These are phyloP conservation scores for Chalaropsis ovoidea DNA, from an alignment of 2,329 filamentous ascomycete genomes.

Conservation along the genomic window DNA sequence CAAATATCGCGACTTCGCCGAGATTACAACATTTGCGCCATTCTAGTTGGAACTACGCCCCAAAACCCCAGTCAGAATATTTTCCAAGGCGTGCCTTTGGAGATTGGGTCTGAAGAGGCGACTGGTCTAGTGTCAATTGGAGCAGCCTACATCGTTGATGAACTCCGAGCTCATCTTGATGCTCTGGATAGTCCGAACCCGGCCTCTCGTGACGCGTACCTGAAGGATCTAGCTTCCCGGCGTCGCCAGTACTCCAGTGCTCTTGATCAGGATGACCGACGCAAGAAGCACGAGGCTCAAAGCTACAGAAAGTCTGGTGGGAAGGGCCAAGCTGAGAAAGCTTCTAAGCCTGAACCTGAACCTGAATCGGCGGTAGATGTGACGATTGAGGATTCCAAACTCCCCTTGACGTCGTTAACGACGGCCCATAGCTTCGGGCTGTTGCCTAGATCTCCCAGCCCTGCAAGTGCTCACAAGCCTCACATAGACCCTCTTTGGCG, in stretches of 20 bases:
- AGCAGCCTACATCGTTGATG: slow-evolving; percentile 71
- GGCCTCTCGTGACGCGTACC: neutral
- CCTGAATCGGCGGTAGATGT: neutral
- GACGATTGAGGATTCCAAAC: slow-evolving; percentile 4
- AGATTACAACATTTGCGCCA: slow-evolving; percentile 72
- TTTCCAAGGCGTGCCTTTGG: slow-evolving; percentile 77
- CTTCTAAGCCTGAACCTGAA: slow-evolving; percentile 25
- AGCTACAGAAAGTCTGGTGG: slow-evolving; percentile 22
- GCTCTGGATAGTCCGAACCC: slow-evolving; percentile 49
- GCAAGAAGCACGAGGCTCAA: slow-evolving; percentile 26
- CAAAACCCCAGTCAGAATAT: slow-evolving; percentile 92
- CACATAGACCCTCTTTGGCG: slow-evolving; percentile 55
- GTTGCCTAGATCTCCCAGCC: slow-evolving; percentile 28
- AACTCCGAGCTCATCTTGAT: slow-evolving; percentile 57
- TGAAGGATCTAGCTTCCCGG: slow-evolving; percentile 18
- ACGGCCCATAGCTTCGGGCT: slow-evolving; percentile 17
- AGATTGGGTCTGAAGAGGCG: slow-evolving; percentile 86
- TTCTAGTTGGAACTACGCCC: slow-evolving; percentile 76
- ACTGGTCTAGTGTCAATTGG: slow-evolving; percentile 66
- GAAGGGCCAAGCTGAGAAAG: slow-evolving; percentile 27
- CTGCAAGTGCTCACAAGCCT: slow-evolving; percentile 33
- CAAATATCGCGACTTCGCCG: slow-evolving; percentile 68
- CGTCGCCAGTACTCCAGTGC: slow-evolving; percentile 19
- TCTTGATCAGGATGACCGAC: slow-evolving; percentile 19
- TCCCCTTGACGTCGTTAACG: slow-evolving; percentile 13